Base-by-base conservation (phyloP, 176 grass and related monocot genomes). In the Chloris gayana region DNA sequence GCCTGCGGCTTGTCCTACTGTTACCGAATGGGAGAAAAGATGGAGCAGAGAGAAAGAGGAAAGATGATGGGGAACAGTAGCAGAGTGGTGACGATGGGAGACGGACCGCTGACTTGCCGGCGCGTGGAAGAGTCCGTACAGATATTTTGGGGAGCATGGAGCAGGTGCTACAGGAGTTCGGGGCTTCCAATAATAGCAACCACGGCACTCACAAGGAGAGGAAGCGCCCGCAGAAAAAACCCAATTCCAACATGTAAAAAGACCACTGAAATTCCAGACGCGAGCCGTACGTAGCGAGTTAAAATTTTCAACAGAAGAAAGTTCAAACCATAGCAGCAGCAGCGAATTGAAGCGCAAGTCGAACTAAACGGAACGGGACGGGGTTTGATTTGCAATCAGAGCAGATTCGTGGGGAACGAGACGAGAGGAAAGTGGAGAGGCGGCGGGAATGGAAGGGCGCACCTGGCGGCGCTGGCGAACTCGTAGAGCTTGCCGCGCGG, bases 401-500 rank as follows among this genome's bases (percentile, higher is more conserved):
- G 54, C 41, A 35, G 44, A 74, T 56, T 80, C 18, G 42, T 33
- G 35, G 26, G 4, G 47, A 24, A 18, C 17, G 30, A 58, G 78
- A 22, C 32, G 60, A 29, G 21, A n/a, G 49, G 25, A 7, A 2
- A 22, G n/a, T 47, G 9, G 30, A 0, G 0, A 27, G 62, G 0
- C 25, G 42, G 21, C 2, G 45, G 2, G 2, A 21, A 6, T 1
- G n/a, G 0, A 46, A 50, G 2, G 21, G 25, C 77, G 73, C 68
- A 89, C 87, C 87, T 89, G 59, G 47, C 2, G n/a, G 87, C 67
- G 78, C 87, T 85, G 78, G 72, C 85, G 89, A 98, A 94, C 83
- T 98, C 95, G 77, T 92, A 98, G 83, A 94, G 79, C 79, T 90
- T 92, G 35, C 95, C 95, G 2, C 92, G 87, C 62, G 84, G 91